These are phyloP conservation scores for Calycina herbarum DNA, from an alignment of 2,329 filamentous ascomycete species.

Conservation along the genomic window DNA sequence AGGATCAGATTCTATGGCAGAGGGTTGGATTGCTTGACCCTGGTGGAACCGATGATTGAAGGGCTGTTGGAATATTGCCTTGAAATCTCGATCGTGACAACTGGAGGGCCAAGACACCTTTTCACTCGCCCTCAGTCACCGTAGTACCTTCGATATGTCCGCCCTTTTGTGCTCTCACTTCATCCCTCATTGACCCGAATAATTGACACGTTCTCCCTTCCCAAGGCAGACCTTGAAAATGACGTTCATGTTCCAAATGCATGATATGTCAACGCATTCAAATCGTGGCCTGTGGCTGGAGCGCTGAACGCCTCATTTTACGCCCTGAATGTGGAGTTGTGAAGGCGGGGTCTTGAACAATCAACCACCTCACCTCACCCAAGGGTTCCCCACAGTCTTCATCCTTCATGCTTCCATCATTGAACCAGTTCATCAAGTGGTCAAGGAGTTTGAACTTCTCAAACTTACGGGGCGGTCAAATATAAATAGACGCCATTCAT, in stretches of 20 bases:
- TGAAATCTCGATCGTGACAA: not conserved
- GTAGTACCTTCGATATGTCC: not conserved
- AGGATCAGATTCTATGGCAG: not conserved
- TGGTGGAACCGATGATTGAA: not conserved
- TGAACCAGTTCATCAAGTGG: not conserved
- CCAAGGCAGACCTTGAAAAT: not conserved
- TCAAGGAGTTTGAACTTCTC: not conserved
- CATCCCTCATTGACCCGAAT: too few species aligned
- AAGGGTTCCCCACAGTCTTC: not conserved
- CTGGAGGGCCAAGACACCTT: not conserved
- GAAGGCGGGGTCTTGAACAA: not conserved
- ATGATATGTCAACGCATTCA: not conserved
- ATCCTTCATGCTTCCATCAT: not conserved
- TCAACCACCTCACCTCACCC: not conserved
- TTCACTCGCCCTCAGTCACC: not conserved
- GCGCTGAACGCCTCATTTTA: not conserved
- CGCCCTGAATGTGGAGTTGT: not conserved
- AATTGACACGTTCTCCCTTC: too few species aligned
- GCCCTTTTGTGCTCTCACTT: not conserved
- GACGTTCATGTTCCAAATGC: not conserved
- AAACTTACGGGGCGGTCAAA: not conserved
- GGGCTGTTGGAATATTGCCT: too few species aligned
- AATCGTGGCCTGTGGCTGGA: not conserved
- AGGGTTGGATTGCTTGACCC: not conserved
- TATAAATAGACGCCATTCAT: not conserved